phyloP scores from a whole-genome alignment of 192 early-diverging fungal genomes.

The Backusella mclennaniae region DNA sequence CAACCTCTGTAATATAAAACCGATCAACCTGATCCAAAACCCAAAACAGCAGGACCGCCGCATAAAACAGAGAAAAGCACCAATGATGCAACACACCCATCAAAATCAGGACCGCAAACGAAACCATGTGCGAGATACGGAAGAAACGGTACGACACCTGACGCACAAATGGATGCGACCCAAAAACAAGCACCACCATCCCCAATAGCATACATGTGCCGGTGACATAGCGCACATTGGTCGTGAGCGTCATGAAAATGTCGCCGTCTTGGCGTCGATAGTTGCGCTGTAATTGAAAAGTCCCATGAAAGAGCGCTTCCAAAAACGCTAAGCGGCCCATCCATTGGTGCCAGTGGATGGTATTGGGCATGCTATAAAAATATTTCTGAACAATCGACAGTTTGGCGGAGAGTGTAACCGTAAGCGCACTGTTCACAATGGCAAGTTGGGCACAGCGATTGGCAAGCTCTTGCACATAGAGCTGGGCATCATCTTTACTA shows the following conservation, averaged over 20 bases:
- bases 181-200: neutral
- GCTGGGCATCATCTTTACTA: neutral
- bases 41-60: slow-evolving; percentile 9
- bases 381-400: slow-evolving; percentile 2
- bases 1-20: neutral
- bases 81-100: slow-evolving; percentile 14
- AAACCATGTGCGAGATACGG: slow-evolving; percentile 14
- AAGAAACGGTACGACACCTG: slow-evolving; percentile 12
- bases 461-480: neutral
- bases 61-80: slow-evolving; percentile 16
- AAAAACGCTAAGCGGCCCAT: slow-evolving; percentile 6
- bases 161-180: slow-evolving; percentile 22
- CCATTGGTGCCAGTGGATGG: slow-evolving; percentile 21
- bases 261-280: neutral
- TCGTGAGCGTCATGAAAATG: slow-evolving; percentile 9
- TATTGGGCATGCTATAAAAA: neutral
- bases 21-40: slow-evolving; percentile 13
- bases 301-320: slow-evolving; percentile 13
- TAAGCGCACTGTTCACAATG: slow-evolving; percentile 8
- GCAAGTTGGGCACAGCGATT: slow-evolving; percentile 22
- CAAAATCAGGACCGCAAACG: neutral
- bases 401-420: slow-evolving; percentile 17
- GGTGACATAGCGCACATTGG: neutral
- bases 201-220: neutral
- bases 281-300: neutral